These are phyloP conservation scores for Crithidia sp. DNA, from an alignment of 208 protist genomes.

Conservation along the genomic window DNA sequence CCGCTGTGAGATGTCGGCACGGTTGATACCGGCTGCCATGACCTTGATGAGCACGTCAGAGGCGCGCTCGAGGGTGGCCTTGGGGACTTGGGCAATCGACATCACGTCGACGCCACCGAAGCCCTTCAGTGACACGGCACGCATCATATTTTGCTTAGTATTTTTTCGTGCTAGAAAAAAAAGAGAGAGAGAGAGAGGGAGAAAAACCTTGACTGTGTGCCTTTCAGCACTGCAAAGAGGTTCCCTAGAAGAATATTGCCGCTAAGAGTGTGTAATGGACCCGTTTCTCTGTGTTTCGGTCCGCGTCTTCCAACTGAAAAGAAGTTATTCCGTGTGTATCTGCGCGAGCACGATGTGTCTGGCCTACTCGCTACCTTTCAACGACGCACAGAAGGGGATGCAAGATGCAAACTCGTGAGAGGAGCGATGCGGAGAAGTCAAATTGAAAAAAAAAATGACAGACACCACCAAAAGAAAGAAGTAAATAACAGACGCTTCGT, in stretches of 20 bases:
- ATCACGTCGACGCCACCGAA: conserved; percentile 64
- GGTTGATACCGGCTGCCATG: conserved; percentile 86
- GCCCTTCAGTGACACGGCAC: conserved; percentile 71
- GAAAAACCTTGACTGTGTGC: neutral
- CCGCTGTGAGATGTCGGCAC: conserved; percentile 80
- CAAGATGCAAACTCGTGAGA: no score
- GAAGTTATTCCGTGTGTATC: no score
- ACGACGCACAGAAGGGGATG: no score
- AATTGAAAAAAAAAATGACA: no score
- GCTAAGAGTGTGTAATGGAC: no score
- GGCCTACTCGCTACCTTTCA: no score
- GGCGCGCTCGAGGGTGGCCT: conserved; percentile 34
- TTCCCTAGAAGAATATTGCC: neutral
- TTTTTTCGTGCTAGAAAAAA: conserved; percentile 1
- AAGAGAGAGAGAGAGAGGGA: conserved; percentile 2
- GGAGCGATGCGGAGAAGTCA: no score
- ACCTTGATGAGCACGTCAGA: conserved; percentile 88
- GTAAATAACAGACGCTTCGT: no score
- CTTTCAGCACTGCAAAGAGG: neutral
- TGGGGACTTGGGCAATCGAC: conserved; percentile 48
- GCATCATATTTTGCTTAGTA: conserved; percentile 41
- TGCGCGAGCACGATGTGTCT: no score
- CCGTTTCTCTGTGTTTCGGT: no score
- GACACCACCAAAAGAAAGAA: no score
- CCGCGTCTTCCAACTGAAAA: no score